These are phyloP conservation scores for Aspergillus sp. DNA, from an alignment of 2,329 filamentous ascomycete genomes.

Conservation along the genomic window DNA sequence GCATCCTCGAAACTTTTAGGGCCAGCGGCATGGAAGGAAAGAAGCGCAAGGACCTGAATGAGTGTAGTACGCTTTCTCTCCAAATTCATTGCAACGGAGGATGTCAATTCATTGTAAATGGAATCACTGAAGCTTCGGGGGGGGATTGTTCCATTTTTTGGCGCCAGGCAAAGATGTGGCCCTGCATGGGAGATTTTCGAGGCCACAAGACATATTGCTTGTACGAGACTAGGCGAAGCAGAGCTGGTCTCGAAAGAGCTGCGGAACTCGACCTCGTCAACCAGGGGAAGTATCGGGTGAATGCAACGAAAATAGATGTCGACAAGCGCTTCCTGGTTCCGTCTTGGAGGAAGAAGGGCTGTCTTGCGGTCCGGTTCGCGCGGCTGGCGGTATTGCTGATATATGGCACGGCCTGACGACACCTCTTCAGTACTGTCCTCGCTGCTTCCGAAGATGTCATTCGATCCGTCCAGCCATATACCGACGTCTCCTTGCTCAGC, in stretches of 20 bases:
- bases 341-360: slow-evolving; percentile 9
- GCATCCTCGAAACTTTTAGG: slow-evolving; percentile 29
- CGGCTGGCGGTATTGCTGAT: neutral
- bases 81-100: slow-evolving; percentile 21
- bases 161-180: slow-evolving; percentile 20
- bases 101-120: slow-evolving; percentile 21
- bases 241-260: slow-evolving; percentile 18
- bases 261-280: slow-evolving; percentile 24
- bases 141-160: neutral
- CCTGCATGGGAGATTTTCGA: slow-evolving; percentile 26
- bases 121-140: slow-evolving; percentile 10
- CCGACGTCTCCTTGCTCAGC: slow-evolving; percentile 13
- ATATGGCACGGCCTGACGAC: neutral
- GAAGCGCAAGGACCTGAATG: slow-evolving; percentile 28
- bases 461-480: slow-evolving; percentile 11
- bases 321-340: slow-evolving; percentile 22
- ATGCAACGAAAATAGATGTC: slow-evolving; percentile 30
- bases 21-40: slow-evolving; percentile 32
- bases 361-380: neutral
- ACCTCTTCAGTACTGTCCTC: neutral
- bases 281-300: slow-evolving; percentile 27
- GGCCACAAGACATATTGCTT: slow-evolving; percentile 30
- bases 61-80: slow-evolving; percentile 18
- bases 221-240: slow-evolving; percentile 23
- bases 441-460: neutral